phyloP scores from a whole-genome alignment of 179 eudicot genomes.

The Gypsophila paniculata region DNA sequence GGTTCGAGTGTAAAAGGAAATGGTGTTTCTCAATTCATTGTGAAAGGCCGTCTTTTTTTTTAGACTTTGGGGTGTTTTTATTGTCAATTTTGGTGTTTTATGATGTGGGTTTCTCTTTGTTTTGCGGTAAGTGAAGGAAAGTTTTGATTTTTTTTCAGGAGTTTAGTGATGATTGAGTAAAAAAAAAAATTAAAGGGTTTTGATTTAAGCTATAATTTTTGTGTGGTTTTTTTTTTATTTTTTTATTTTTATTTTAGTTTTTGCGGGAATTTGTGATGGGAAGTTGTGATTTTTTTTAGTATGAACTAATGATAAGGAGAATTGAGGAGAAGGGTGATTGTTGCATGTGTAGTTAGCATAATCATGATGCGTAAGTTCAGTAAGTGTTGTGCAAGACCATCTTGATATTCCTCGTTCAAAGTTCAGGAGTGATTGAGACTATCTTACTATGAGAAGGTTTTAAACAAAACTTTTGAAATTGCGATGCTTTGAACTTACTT shows the following conservation, averaged over 20 bases:
- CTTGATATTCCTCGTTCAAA: not conserved
- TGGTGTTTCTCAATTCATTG: too few species aligned
- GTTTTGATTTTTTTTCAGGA: not conserved
- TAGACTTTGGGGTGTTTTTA: not conserved
- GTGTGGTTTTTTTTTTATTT: not conserved
- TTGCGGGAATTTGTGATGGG: not conserved
- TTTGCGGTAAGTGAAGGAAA: conserved; percentile 5
- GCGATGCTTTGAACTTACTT: not conserved
- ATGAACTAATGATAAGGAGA: too few species aligned
- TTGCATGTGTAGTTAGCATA: not conserved
- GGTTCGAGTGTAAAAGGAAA: too few species aligned
- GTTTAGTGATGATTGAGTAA: not conserved
- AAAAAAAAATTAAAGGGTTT: not conserved
- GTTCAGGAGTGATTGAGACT: not conserved
- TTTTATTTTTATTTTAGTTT: too few species aligned
- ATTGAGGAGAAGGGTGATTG: not conserved
- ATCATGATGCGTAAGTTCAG: not conserved
- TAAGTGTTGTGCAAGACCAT: not conserved
- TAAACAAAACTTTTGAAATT: not conserved
- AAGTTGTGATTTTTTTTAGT: too few species aligned
- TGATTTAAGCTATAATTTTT: not conserved
- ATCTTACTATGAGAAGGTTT: not conserved
- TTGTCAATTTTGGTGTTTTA: not conserved
- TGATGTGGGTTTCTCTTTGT: conserved; percentile 11
- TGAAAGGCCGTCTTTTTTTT: too few species aligned